Percentiles rank a stretch among this genome's conserved stretches.
phyloP scores from a whole-genome alignment of 2,329 filamentous ascomycete genomes.

The Plectosphaerella plurivora region DNA sequence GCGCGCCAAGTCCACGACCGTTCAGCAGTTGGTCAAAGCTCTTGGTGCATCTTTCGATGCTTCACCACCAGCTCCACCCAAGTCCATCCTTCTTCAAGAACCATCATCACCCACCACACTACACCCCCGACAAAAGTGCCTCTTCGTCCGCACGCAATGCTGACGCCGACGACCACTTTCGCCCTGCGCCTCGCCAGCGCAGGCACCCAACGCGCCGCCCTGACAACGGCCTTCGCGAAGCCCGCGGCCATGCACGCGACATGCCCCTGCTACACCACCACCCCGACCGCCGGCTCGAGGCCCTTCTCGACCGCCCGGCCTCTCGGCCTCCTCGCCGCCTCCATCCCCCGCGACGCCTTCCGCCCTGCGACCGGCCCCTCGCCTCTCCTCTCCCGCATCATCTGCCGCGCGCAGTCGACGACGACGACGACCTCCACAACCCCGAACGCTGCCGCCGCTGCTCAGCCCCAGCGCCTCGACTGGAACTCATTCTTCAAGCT shows the following conservation, averaged over 20 bases:
- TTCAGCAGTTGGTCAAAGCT: too few relatives aligned
- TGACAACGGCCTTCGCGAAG: constrained; percentile 5
- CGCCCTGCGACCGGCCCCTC: constrained; percentile 7
- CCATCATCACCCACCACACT: too few relatives aligned
- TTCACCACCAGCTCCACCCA: too few relatives aligned
- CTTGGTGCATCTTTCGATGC: too few relatives aligned
- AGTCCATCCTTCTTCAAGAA: too few relatives aligned
- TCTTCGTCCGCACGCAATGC: constrained; percentile 14
- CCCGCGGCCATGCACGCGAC: constrained; percentile 3
- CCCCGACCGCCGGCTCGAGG: constrained; percentile 3
- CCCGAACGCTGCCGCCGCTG: constrained; percentile 14
- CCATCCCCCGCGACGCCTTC: constrained; percentile 7
- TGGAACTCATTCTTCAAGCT: constrained; percentile 95
- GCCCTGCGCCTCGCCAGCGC: constrained; percentile 23
- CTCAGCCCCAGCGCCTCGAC: constrained; percentile 45
- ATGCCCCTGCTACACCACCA: constrained; percentile 23
- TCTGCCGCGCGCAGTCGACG: constrained; percentile 9
- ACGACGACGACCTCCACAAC: constrained; percentile 1
- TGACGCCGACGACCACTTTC: constrained; percentile 23
- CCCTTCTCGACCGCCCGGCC: constrained; percentile 7
- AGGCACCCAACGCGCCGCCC: constrained; percentile 9
- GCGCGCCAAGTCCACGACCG: too few relatives aligned
- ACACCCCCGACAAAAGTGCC: not conserved
- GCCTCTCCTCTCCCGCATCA: constrained; percentile 15
- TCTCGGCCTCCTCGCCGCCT: constrained; percentile 9